Conservation (phyloP, 768 basidiomycete genomes). For the Candolleomyces eurysporus region DNA sequence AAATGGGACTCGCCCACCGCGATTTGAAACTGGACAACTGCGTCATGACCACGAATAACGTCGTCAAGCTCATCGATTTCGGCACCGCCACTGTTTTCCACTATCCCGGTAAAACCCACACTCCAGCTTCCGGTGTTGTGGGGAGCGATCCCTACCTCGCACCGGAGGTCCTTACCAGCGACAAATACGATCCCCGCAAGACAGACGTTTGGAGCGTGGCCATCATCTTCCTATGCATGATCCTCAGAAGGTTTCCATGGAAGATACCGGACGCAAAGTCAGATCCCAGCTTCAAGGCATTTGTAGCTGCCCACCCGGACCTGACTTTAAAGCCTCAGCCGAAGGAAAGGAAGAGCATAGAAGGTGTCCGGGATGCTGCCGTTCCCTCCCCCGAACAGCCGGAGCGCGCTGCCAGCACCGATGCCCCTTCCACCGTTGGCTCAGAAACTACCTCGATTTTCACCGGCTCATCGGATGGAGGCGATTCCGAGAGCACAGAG, state of each 20-base stretch:
- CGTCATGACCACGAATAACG: constrained; percentile 93
- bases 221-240: constrained; percentile 99
- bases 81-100: constrained; percentile 99
- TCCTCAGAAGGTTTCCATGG: constrained; percentile 97
- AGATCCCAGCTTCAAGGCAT: constrained; percentile 88
- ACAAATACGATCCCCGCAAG: constrained; percentile 91
- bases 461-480: constrained; percentile 36
- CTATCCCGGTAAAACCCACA: constrained; percentile 87
- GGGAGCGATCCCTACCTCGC: constrained; percentile 98
- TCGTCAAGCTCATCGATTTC: constrained; percentile 99
- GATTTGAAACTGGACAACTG: constrained; percentile 99
- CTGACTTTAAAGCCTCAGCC: constrained; percentile 52
- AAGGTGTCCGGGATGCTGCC: constrained; percentile 18
- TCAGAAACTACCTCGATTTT: constrained; percentile 48
- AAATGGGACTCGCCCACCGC: constrained; percentile 95
- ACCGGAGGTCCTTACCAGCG: constrained; percentile 83
- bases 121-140: constrained; percentile 84
- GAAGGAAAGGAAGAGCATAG: constrained; percentile 22
- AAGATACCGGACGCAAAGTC: constrained; percentile 95
- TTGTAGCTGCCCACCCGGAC: constrained; percentile 92
- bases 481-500: constrained; percentile 41
- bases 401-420: constrained; percentile 35
- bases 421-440: constrained; percentile 32
- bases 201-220: constrained; percentile 98
- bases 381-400: constrained; percentile 26